Base-by-base conservation (phyloP, 495 filamentous ascomycete species). In the Podospora pseudocomata region DNA sequence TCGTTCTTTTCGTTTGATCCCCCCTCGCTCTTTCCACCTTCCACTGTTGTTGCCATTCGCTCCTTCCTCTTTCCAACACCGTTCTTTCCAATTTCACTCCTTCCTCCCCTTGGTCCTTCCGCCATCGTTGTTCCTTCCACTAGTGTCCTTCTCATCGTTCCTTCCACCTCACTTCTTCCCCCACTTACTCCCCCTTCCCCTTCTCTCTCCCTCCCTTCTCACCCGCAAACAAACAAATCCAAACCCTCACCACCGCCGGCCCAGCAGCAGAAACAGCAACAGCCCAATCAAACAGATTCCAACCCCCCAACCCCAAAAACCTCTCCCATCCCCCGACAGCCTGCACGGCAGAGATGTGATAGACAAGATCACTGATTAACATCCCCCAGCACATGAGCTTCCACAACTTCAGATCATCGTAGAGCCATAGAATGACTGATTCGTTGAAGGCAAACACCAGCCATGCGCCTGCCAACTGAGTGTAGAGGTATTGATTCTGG, bases 391-490 rank as follows among this genome's bases (percentile, higher is more conserved):
- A 76, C 30, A 77, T 59, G 28, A 76, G 62, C 49, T 76, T 75
- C 87, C 87, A 90, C 27, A 89, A 83, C 6, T 76, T 71, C 13
- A 84, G 61, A 72, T 89, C 85, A 44, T 76, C 74, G 5, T 82
- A 83, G 34, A 78, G 65, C 19, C 84, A 82, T 56, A 90, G 76
- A 20, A 89, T 80, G 23, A 89, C 74, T 18, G 84, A 85, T 75
- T 88, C 85, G 74, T 82, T 86, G 64, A 89, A 71, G 65, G 85
- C 84, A 67, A 89, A 86, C 66, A 83, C 69, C 7, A 86, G 70
- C 77, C 86, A 86, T 16, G 80, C 68, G 70, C 85, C 83, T 30
- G 78, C 83, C 7, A 86, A 77, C 71, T 85, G 81, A 15, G 78
- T 79, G 56, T 84, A 81, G n/a, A 82, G 78, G 60, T 69, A 71